Percentiles rank a stretch among this genome's conserved stretches.
These are phyloP conservation scores for Microdochium paspali DNA, from an alignment of 2,329 filamentous ascomycete genomes.

Conservation along the genomic window DNA sequence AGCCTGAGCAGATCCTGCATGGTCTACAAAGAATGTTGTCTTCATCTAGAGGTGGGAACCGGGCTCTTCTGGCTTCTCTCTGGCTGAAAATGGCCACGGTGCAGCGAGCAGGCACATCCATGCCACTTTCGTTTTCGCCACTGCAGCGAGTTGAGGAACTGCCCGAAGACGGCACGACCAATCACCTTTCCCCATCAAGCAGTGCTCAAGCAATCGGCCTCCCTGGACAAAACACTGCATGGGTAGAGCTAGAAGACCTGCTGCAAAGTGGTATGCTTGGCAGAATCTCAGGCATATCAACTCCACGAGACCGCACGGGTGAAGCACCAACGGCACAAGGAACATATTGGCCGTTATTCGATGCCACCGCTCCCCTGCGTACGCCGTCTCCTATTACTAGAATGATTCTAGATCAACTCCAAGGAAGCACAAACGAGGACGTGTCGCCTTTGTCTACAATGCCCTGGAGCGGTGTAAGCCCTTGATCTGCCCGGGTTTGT, in stretches of 20 bases:
- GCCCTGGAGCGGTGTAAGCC: background rate
- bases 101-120: background rate
- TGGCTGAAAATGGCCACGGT: conserved; percentile 6
- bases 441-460: background rate
- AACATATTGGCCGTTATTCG: conserved; percentile 5
- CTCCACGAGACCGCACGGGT: conserved; percentile 3
- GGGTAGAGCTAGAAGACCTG: conserved; percentile 6
- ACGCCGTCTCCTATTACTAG: conserved; percentile 6
- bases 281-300: conserved; percentile 1
- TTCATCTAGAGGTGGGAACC: conserved; percentile 31
- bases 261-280: conserved; percentile 2
- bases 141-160: conserved; percentile 3
- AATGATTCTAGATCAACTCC: conserved; percentile 3
- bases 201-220: background rate
- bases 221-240: conserved; percentile 1
- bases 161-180: background rate
- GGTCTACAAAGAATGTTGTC: conserved; percentile 28
- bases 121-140: background rate
- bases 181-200: background rate
- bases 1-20: conserved; percentile 23
- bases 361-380: conserved; percentile 5
- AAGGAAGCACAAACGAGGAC: background rate
- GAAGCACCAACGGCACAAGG: conserved; percentile 4
- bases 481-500: background rate
- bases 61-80: conserved; percentile 20